Percentiles rank a stretch among this genome's conserved stretches.
phyloP scores from a whole-genome alignment of 1,284 basidiomycete genomes.

The Vanrija humicola region DNA sequence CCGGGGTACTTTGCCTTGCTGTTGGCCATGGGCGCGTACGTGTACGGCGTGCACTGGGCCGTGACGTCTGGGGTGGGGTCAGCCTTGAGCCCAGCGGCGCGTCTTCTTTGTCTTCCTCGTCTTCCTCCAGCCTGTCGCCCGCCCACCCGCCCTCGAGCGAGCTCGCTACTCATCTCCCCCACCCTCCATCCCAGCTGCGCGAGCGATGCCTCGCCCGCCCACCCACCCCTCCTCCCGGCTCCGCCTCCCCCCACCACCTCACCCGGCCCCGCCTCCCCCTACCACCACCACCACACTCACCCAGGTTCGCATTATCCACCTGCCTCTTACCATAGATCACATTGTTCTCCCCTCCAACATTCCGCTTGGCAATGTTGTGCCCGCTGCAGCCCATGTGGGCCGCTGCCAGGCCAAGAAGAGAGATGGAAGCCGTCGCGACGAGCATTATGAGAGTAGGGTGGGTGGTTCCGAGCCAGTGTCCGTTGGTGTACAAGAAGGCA shows the following conservation, averaged over 20 bases:
- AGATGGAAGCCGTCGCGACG: background rate
- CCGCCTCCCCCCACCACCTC: too few relatives aligned
- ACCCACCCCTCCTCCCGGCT: too few relatives aligned
- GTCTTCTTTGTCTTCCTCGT: too few relatives aligned
- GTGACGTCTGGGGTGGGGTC: conserved; percentile 12
- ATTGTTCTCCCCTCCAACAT: conserved; percentile 20
- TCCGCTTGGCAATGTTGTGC: conserved; percentile 31
- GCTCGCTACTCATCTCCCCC: too few relatives aligned
- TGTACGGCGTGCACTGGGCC: conserved; percentile 36
- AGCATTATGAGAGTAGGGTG: too few relatives aligned
- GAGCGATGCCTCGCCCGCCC: too few relatives aligned
- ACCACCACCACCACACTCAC: background rate
- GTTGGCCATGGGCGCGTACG: conserved; percentile 30
- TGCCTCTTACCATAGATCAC: background rate
- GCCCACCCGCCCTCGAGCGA: too few relatives aligned
- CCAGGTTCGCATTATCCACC: background rate
- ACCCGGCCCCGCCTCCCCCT: background rate
- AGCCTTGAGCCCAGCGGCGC: background rate
- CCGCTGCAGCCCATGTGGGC: conserved; percentile 38
- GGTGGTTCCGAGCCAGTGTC: too few relatives aligned
- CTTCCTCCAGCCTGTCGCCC: too few relatives aligned
- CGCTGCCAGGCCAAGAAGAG: background rate
- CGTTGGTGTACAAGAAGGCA: too few relatives aligned
- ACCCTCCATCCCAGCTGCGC: too few relatives aligned
- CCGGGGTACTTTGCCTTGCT: conserved; percentile 38